Evolutionary conservation across 805 yeast genomes (phyloP).

Genomic region (Candida pseudofarinosa): DNA sequence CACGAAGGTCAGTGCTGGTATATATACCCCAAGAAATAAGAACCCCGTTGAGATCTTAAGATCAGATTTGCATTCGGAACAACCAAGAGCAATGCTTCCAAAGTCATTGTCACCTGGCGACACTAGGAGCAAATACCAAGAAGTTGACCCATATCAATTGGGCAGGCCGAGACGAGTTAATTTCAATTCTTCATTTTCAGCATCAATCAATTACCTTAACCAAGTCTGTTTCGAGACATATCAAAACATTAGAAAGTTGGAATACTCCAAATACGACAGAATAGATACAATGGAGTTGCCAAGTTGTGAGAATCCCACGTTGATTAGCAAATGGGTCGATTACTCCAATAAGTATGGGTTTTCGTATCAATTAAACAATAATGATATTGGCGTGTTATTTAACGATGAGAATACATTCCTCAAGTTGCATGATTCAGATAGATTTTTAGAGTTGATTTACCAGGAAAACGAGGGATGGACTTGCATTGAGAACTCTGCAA

Average conservation of each 20-base stretch:
- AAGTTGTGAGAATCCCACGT: constrained; percentile 54
- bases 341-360: constrained; percentile 94
- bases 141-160: constrained; percentile 43
- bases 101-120: constrained; percentile 90
- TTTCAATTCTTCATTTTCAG: constrained; percentile 35
- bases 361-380: constrained; percentile 86
- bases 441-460: constrained; percentile 57
- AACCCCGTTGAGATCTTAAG: constrained; percentile 68
- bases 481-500: constrained; percentile 40
- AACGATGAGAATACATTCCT: constrained; percentile 81
- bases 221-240: constrained; percentile 33
- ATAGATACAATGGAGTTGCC: constrained; percentile 36
- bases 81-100: constrained; percentile 69
- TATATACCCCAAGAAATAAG: constrained; percentile 47
- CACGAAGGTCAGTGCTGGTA: constrained; percentile 63
- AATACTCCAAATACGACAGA: constrained; percentile 30
- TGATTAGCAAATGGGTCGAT: constrained; percentile 96
- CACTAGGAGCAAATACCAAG: constrained; percentile 82
- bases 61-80: constrained; percentile 66
- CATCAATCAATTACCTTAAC: constrained; percentile 36
- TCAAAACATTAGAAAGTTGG: constrained; percentile 40
- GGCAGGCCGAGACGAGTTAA: constrained; percentile 36
- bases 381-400: constrained; percentile 86
- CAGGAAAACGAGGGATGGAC: constrained; percentile 45
- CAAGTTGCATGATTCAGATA: constrained; percentile 59